A percentile compares a stretch with the other conserved stretches of the same genome.
Evolutionary conservation across 441 rosid genomes (phyloP).

Genomic region (Breynia disticha): DNA sequence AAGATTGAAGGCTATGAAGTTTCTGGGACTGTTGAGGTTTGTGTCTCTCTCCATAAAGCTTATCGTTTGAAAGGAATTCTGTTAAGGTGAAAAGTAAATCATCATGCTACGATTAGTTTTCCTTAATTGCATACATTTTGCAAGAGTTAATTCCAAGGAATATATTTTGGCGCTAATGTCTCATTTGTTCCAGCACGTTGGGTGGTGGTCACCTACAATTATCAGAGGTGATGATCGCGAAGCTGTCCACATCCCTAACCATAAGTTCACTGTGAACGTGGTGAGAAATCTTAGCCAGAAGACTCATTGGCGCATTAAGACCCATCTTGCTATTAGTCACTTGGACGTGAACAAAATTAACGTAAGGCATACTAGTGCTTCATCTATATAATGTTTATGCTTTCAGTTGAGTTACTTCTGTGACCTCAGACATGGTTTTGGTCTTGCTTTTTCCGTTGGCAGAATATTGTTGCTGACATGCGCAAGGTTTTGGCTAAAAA

Average conservation of each 20-base stretch:
- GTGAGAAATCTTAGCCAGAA: conserved; percentile 93
- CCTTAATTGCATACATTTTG: conserved; percentile 6
- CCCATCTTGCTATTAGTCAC: conserved; percentile 88
- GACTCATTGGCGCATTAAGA: conserved; percentile 97
- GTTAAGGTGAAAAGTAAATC: not conserved
- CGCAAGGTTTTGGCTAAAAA: conserved; percentile 91
- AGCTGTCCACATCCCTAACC: conserved; percentile 95
- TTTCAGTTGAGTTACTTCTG: conserved; percentile 1
- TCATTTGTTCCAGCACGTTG: conserved; percentile 62
- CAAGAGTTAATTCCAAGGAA: not conserved
- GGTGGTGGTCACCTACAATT: conserved; percentile 98
- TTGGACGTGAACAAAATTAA: conserved; percentile 71
- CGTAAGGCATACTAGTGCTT: conserved; percentile 37
- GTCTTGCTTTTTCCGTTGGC: conserved; percentile 16
- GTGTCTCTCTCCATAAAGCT: conserved; percentile 18
- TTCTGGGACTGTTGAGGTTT: conserved; percentile 96
- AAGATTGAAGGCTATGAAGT: conserved; percentile 90
- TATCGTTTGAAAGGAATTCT: not conserved
- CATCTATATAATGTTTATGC: conserved; percentile 2
- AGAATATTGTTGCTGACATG: conserved; percentile 93
- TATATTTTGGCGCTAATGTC: conserved; percentile 6
- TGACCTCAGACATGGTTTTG: conserved; percentile 6
- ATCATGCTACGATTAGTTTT: not conserved
- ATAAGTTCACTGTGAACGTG: conserved; percentile 74
- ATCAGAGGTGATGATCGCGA: conserved; percentile 97